Evolutionary conservation across 208 protist species (phyloP).

Genomic region (Plasmodiophora brassicae): DNA sequence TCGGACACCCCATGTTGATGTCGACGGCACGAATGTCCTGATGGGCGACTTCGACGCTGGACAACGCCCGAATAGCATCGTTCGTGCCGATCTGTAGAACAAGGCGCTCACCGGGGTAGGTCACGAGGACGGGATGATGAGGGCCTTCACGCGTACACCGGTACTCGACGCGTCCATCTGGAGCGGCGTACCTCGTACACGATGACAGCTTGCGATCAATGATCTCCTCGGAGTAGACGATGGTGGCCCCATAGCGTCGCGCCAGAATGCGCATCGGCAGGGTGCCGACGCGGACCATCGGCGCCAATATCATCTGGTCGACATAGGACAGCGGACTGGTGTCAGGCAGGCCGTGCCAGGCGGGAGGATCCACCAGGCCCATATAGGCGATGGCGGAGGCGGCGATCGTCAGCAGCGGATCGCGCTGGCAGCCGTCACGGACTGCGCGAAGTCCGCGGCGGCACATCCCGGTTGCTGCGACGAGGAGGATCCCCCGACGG

Average conservation of each 20-base stretch:
- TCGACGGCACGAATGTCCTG: conserved; percentile 88
- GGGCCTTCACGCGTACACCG: neutral
- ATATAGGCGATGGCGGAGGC: too few species aligned
- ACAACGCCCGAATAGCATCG: conserved; percentile 64
- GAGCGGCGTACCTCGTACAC: neutral
- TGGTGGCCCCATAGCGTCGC: conserved; percentile 79
- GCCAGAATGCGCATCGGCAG: conserved; percentile 83
- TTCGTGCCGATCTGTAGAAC: conserved; percentile 86
- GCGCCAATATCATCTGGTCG: conserved; percentile 76
- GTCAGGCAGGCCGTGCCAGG: too few species aligned
- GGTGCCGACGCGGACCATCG: conserved; percentile 86
- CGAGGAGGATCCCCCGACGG: too few species aligned
- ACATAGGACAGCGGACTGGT: conserved; percentile 43
- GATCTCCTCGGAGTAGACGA: conserved; percentile 90
- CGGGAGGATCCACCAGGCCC: too few species aligned
- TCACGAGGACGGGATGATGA: conserved; percentile 10
- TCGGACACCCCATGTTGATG: conserved; percentile 97
- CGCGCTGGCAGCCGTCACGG: too few species aligned
- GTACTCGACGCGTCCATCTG: conserved; percentile 28
- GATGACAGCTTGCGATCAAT: conserved; percentile 40
- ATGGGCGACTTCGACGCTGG: conserved; percentile 70
- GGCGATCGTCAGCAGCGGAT: too few species aligned
- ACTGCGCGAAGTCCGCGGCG: too few species aligned
- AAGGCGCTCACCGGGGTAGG: conserved; percentile 52
- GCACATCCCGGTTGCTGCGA: too few species aligned